Conservation (phyloP, 2,329 filamentous ascomycete species). For the Fonsecaea erecta region DNA sequence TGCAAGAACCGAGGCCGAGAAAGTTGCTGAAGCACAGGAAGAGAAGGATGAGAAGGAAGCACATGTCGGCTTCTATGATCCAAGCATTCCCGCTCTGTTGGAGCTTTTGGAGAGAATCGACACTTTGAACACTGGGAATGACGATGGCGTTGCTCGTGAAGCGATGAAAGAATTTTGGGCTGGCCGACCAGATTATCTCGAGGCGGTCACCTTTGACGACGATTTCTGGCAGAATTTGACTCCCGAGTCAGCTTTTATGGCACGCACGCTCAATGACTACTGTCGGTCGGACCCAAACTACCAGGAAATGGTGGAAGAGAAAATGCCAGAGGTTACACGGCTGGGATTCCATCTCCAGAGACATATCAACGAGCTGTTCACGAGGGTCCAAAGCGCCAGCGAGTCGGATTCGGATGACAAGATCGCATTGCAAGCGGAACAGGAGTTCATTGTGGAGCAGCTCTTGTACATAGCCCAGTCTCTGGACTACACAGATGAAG, state of each 20-base stretch:
- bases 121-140: slow-evolving; percentile 84
- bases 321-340: slow-evolving; percentile 91
- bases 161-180: slow-evolving; percentile 98
- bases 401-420: slow-evolving; percentile 70
- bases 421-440: slow-evolving; percentile 71
- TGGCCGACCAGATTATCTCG: slow-evolving; percentile 68
- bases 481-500: slow-evolving; percentile 96
- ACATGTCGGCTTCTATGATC: slow-evolving; percentile 58
- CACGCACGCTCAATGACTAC: slow-evolving; percentile 91
- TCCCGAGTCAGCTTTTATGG: slow-evolving; percentile 87
- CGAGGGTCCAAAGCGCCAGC: slow-evolving; percentile 41
- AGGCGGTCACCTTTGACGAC: slow-evolving; percentile 52
- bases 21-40: slow-evolving; percentile 28
- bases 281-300: slow-evolving; percentile 79
- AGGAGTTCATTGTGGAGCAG: slow-evolving; percentile 95
- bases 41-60: slow-evolving; percentile 44
- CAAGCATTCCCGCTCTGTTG: slow-evolving; percentile 79
- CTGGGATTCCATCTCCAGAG: slow-evolving; percentile 84
- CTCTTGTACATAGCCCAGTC: slow-evolving; percentile 89
- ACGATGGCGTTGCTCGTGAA: slow-evolving; percentile 87
- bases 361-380: slow-evolving; percentile 65
- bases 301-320: slow-evolving; percentile 80
- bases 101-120: slow-evolving; percentile 95
- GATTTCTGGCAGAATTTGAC: slow-evolving; percentile 56
- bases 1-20: slow-evolving; percentile 58